Base-by-base conservation (phyloP, 2,329 filamentous ascomycete genomes). In the Nothomitra cinnamomea region DNA sequence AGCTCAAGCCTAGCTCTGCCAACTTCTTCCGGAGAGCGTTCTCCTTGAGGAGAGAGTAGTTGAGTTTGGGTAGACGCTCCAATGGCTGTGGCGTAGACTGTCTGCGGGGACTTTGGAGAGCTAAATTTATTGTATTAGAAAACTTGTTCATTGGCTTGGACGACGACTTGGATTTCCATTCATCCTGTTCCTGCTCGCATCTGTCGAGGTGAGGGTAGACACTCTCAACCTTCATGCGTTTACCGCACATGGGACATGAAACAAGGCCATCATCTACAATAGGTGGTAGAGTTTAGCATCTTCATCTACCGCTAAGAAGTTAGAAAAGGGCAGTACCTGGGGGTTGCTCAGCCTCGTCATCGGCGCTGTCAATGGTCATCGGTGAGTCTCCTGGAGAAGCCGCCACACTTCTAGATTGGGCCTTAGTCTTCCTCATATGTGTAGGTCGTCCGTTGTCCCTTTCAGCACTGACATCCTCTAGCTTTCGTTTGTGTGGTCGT, bases 11-110 rank as follows among this genome's bases (percentile, higher is more conserved):
- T 1, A 92, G 72, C 2, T 95, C 87, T 17, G 72, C 66, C 42
- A 98, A 70, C 67, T 95, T 96, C 63, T 86, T 92, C 50, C 82
- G 79, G 52, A 98, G 71, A 1, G 78, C 77, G 0, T 67, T 70
- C 21, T 96, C 90, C 63, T 83, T 94, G n/a, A 95, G 69, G 64
- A 95, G 76, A 21, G 82, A 83, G 66, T 95, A 96, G 62, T 87
- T 92, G 17, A 95, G 73, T 8, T 85, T 79, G 0, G 92, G 84
- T 8, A 95, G 71, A 35, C 84, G 78, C 51, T 87, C 80, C 21
- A 72, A 70, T 3, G n/a, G 17, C 19, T 21, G 19, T 15, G 10
- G 17, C 22, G 22, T 24, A 25, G 15, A 13, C 40, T 28, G 41
- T 13, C 17, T 17, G 2, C 17, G 13, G 6, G 2, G 10, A 5